phyloP scores from a whole-genome alignment of 1,284 basidiomycete genomes.

The Fistulinella staudtii region DNA sequence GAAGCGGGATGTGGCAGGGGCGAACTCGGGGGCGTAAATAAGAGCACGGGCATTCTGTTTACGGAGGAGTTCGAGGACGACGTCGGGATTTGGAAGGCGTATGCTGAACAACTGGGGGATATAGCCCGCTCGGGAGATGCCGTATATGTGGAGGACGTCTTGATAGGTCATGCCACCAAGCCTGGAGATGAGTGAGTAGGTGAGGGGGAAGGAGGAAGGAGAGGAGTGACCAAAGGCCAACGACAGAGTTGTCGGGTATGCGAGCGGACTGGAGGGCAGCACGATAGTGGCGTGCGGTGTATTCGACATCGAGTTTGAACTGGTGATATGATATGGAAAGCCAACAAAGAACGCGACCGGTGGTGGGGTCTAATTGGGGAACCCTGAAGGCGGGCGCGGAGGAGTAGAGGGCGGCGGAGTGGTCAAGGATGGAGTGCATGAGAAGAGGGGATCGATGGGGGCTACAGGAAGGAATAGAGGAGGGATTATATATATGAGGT shows the following conservation, averaged over 20 bases:
- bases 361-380: conserved; percentile 38
- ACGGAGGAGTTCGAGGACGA: conserved; percentile 60
- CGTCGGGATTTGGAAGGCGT: conserved; percentile 61
- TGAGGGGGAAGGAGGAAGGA: conserved; percentile 8
- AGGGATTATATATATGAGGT: conserved; percentile 28
- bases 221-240: conserved; percentile 60
- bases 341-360: conserved; percentile 42
- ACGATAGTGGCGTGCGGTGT: conserved; percentile 54
- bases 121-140: conserved; percentile 66
- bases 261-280: conserved; percentile 39
- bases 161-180: conserved; percentile 62
- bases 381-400: conserved; percentile 47
- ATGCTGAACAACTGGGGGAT: conserved; percentile 70
- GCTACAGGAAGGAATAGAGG: conserved; percentile 4
- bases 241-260: conserved; percentile 50
- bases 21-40: conserved; percentile 53
- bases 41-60: conserved; percentile 57
- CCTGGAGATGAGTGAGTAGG: no score
- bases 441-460: conserved; percentile 27
- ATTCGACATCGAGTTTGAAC: conserved; percentile 53
- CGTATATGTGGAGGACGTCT: conserved; percentile 68
- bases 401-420: conserved; percentile 42
- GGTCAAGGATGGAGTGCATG: conserved; percentile 52
- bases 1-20: conserved; percentile 34
- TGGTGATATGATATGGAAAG: conserved; percentile 47